Percentiles rank a stretch among this genome's conserved stretches.
Evolutionary conservation across 768 basidiomycete species (phyloP).

Genomic region (Lentinus tigrinus): DNA sequence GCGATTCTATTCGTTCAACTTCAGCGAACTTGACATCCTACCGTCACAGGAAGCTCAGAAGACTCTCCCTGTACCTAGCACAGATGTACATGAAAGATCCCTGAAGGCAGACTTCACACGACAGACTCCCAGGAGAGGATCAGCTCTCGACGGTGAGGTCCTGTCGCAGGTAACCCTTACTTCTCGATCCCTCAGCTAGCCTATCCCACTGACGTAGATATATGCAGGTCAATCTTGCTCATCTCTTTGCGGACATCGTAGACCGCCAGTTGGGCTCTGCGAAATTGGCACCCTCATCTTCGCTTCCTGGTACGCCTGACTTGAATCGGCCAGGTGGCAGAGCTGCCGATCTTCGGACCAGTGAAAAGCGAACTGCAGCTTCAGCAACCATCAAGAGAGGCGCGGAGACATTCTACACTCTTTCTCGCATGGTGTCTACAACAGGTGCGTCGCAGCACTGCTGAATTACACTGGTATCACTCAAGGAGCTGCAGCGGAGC

Average conservation of each 20-base stretch:
- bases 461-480: neutral
- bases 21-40: conserved; percentile 26
- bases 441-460: neutral
- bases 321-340: neutral
- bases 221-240: conserved; percentile 14
- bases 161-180: conserved; percentile 2
- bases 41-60: conserved; percentile 17
- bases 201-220: too few relatives aligned
- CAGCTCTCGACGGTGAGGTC: conserved; percentile 6
- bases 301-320: neutral
- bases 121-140: neutral
- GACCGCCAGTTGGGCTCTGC: neutral
- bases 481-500: conserved; percentile 8
- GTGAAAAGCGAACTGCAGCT: too few relatives aligned
- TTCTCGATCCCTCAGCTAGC: too few relatives aligned
- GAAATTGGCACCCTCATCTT: neutral
- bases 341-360: too few relatives aligned
- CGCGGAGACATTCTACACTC: neutral
- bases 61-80: neutral
- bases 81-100: neutral
- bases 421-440: neutral
- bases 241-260: conserved; percentile 7
- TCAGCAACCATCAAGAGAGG: neutral
- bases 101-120: conserved; percentile 1
- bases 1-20: conserved; percentile 61